These are phyloP conservation scores for Pyrus bretschneideri DNA, from an alignment of 306 rosid species.

Conservation along the genomic window DNA sequence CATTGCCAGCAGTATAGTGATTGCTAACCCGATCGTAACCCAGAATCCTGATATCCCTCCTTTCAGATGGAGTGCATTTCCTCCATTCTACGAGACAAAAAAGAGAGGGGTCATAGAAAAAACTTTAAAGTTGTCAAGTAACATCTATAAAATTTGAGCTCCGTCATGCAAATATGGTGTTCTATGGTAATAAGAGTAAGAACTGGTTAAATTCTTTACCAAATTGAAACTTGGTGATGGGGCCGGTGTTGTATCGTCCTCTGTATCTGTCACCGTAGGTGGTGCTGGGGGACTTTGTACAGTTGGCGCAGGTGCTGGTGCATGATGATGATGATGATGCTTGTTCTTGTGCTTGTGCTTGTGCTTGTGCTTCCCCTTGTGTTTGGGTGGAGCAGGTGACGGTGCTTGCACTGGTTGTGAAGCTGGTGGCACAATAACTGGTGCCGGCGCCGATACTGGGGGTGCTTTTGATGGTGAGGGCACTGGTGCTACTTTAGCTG, in stretches of 20 bases:
- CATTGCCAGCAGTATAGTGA: constrained; percentile 39
- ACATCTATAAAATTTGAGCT: not conserved
- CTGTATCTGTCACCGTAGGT: constrained; percentile 46
- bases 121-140: not conserved
- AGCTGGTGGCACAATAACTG: constrained; percentile 34
- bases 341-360: constrained; percentile 54
- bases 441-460: constrained; percentile 35
- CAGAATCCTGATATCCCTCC: constrained; percentile 35
- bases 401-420: constrained; percentile 50
- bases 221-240: constrained; percentile 70
- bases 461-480: constrained; percentile 49
- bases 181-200: not conserved
- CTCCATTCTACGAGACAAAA: constrained; percentile 49
- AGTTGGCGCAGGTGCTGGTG: constrained; percentile 63
- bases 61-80: constrained; percentile 36
- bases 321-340: constrained; percentile 22
- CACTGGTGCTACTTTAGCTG: constrained; percentile 41
- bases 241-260: constrained; percentile 53
- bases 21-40: constrained; percentile 42
- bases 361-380: constrained; percentile 40
- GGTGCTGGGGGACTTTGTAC: constrained; percentile 85
- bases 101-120: constrained; percentile 2
- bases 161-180: not conserved
- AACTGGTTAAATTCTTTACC: constrained; percentile 42
- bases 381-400: constrained; percentile 43